Percentiles rank a stretch among this genome's conserved stretches.
Evolutionary conservation across 1,284 basidiomycete genomes (phyloP).

Genomic region (Singerocomus inundabilis): DNA sequence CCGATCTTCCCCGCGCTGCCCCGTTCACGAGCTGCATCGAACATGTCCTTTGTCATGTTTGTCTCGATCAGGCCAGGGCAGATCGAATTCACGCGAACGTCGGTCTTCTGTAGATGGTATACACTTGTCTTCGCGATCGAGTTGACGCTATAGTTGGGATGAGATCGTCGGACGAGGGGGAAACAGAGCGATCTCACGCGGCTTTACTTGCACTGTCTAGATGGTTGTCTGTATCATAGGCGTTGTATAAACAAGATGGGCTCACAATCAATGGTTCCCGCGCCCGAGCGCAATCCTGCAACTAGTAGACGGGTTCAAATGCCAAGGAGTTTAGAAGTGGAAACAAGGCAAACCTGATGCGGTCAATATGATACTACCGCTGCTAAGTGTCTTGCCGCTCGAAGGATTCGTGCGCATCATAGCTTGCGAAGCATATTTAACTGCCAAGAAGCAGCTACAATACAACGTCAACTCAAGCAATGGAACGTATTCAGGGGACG

Average conservation of each 20-base stretch:
- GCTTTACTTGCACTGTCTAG: slow-evolving; percentile 89
- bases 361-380: slow-evolving; percentile 88
- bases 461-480: slow-evolving; percentile 5
- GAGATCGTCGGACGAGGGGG: slow-evolving; percentile 3
- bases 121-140: slow-evolving; percentile 80
- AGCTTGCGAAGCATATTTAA: slow-evolving; percentile 81
- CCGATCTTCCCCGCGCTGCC: slow-evolving; percentile 79
- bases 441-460: slow-evolving; percentile 81
- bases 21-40: slow-evolving; percentile 72
- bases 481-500: neutral
- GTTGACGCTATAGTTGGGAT: slow-evolving; percentile 58
- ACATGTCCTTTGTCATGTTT: slow-evolving; percentile 76
- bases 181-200: slow-evolving; percentile 53
- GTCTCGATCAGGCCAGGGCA: slow-evolving; percentile 93
- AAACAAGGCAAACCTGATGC: slow-evolving; percentile 63
- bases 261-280: slow-evolving; percentile 83
- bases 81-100: slow-evolving; percentile 87
- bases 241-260: neutral
- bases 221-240: slow-evolving; percentile 11
- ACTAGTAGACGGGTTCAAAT: slow-evolving; percentile 42
- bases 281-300: slow-evolving; percentile 84
- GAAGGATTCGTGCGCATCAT: slow-evolving; percentile 70
- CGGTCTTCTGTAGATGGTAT: slow-evolving; percentile 79
- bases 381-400: slow-evolving; percentile 62
- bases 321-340: slow-evolving; percentile 5